These are phyloP conservation scores for Salix brachista DNA, from an alignment of 345 rosid species.

Conservation along the genomic window DNA sequence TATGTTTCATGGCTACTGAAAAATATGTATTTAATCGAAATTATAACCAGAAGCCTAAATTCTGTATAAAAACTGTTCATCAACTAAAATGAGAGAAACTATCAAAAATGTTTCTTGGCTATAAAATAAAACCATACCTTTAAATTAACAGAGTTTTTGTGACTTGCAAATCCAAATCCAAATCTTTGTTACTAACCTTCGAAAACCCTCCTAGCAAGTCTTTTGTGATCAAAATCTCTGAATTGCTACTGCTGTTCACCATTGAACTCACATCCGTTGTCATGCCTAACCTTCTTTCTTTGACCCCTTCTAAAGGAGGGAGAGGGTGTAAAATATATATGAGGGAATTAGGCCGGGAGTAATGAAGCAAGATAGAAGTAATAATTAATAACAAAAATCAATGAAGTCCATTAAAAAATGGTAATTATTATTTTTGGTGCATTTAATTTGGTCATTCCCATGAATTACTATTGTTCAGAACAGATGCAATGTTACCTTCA, in stretches of 20 bases:
- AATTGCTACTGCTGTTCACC: slow-evolving; percentile 7
- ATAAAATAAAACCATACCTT: not conserved
- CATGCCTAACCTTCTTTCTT: not conserved
- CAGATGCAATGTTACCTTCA: no score
- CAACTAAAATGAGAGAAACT: no score
- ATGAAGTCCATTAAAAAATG: not conserved
- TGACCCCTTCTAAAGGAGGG: not conserved
- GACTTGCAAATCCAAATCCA: not conserved
- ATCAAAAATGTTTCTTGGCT: no score
- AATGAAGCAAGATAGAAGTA: no score
- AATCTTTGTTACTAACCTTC: slow-evolving; percentile 5
- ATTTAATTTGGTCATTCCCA: no score
- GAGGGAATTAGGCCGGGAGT: not conserved
- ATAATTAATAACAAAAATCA: not conserved
- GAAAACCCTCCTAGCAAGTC: slow-evolving; percentile 36
- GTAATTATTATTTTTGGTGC: not conserved
- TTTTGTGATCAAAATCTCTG: slow-evolving; percentile 25
- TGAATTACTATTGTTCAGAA: no score
- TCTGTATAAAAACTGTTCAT: not conserved
- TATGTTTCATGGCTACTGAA: no score
- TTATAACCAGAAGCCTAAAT: not conserved
- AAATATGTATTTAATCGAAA: no score
- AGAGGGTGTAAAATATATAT: not conserved
- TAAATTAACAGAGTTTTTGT: not conserved
- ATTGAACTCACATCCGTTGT: slow-evolving; percentile 6